Evolutionary conservation across 2,329 filamentous ascomycete species (phyloP).

Genomic region (Clarireedia paspali): DNA sequence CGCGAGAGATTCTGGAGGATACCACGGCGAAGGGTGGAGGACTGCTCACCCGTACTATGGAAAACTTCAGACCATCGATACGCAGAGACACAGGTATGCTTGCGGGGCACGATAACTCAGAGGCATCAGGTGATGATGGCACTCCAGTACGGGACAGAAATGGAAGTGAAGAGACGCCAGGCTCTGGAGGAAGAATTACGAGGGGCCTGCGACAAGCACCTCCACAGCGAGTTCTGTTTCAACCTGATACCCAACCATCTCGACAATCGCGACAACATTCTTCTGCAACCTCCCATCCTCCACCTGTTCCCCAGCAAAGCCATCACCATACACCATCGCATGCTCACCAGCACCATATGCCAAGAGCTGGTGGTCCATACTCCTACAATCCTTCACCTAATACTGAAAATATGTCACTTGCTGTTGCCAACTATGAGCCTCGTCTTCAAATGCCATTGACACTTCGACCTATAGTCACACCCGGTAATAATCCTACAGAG

Average conservation of each 20-base stretch:
- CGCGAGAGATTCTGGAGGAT: slow-evolving; percentile 80
- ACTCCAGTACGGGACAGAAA: slow-evolving; percentile 48
- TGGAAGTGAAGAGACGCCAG: slow-evolving; percentile 40
- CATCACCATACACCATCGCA: slow-evolving; percentile 9
- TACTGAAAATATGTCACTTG: slow-evolving; percentile 48
- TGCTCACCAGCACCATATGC: slow-evolving; percentile 25
- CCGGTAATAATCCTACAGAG: slow-evolving; percentile 62
- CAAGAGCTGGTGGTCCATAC: slow-evolving; percentile 31
- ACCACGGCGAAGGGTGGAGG: slow-evolving; percentile 69
- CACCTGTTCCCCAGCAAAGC: slow-evolving; percentile 19
- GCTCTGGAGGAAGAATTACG: slow-evolving; percentile 49
- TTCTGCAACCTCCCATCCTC: slow-evolving; percentile 34
- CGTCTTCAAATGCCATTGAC: slow-evolving; percentile 53
- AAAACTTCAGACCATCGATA: slow-evolving; percentile 57
- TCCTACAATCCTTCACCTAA: slow-evolving; percentile 46
- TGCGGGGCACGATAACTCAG: slow-evolving; percentile 45
- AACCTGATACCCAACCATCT: slow-evolving; percentile 64
- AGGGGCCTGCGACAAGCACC: slow-evolving; percentile 73
- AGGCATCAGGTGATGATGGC: slow-evolving; percentile 52
- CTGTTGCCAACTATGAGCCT: slow-evolving; percentile 64
- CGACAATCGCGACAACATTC: slow-evolving; percentile 57
- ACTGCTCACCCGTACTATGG: slow-evolving; percentile 68
- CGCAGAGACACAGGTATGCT: slow-evolving; percentile 34
- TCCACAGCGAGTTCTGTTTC: slow-evolving; percentile 75
- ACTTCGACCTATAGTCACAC: slow-evolving; percentile 67